phyloP scores from a whole-genome alignment of 768 basidiomycete species.

The Tylopilus cervinicoccineus region DNA sequence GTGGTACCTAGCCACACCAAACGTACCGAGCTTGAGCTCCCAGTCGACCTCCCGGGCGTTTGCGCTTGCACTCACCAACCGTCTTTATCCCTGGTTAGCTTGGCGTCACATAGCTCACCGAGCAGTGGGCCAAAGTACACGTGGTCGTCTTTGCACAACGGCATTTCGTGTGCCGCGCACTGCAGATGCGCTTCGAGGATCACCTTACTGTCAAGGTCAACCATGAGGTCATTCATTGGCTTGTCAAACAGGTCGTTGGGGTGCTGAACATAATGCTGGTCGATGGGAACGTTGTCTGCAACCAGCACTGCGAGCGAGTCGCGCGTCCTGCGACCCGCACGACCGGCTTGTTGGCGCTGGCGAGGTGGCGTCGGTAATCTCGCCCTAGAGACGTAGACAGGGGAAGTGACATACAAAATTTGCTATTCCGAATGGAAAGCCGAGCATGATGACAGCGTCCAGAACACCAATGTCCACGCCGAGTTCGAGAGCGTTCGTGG shows the following conservation, averaged over 20 bases:
- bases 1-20: conserved; percentile 58
- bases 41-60: neutral
- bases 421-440: conserved; percentile 75
- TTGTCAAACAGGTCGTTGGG: conserved; percentile 69
- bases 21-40: neutral
- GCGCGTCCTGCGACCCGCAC: conserved; percentile 76
- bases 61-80: conserved; percentile 56
- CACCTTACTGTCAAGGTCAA: conserved; percentile 72
- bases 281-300: conserved; percentile 63
- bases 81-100: conserved; percentile 65
- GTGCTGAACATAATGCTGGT: conserved; percentile 67
- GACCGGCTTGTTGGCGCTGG: conserved; percentile 85
- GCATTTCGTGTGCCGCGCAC: conserved; percentile 87
- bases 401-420: conserved; percentile 58
- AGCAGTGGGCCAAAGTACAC: conserved; percentile 68
- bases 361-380: neutral
- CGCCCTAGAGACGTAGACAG: neutral
- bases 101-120: conserved; percentile 54
- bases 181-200: conserved; percentile 84
- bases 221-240: conserved; percentile 54
- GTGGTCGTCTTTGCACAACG: conserved; percentile 60
- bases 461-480: conserved; percentile 89
- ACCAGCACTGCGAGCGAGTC: conserved; percentile 78
- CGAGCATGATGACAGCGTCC: conserved; percentile 86
- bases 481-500: conserved; percentile 87